Evolutionary conservation across 257 asterid species (phyloP).

Genomic region (Rehmannia glutinosa): DNA sequence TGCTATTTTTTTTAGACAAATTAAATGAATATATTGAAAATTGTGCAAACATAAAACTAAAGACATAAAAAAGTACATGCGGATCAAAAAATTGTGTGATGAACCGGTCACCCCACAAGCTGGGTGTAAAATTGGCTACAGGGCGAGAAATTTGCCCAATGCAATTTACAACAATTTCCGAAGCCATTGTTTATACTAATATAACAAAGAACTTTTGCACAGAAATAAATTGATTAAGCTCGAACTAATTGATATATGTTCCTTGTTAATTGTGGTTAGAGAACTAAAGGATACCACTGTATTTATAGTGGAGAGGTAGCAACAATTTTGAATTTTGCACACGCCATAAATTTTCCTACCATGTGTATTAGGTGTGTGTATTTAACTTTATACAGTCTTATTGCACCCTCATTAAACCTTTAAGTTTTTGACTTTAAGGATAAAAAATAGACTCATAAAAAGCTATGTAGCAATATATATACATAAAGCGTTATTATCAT

Average conservation of each 20-base stretch:
- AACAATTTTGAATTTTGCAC: background rate
- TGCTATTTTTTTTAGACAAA: too few relatives aligned
- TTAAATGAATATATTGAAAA: too few relatives aligned
- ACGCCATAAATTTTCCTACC: too few relatives aligned
- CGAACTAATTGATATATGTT: too few relatives aligned
- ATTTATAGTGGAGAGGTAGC: background rate
- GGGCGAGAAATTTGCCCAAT: background rate
- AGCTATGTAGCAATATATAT: too few relatives aligned
- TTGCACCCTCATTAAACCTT: too few relatives aligned
- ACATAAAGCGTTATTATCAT: too few relatives aligned
- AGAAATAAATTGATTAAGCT: background rate
- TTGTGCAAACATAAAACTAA: background rate
- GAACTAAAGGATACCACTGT: background rate
- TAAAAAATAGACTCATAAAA: too few relatives aligned
- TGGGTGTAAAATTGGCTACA: background rate
- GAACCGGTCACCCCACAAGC: constrained; percentile 27
- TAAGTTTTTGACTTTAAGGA: too few relatives aligned
- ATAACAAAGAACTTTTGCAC: too few relatives aligned
- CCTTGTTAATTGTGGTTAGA: background rate
- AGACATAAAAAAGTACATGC: background rate
- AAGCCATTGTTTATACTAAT: background rate
- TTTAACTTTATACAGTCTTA: too few relatives aligned
- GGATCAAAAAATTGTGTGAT: background rate
- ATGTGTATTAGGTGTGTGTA: too few relatives aligned
- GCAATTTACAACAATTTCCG: background rate